phyloP scores from a whole-genome alignment of 306 rosid species.

The Cicer pinnatifidum region DNA sequence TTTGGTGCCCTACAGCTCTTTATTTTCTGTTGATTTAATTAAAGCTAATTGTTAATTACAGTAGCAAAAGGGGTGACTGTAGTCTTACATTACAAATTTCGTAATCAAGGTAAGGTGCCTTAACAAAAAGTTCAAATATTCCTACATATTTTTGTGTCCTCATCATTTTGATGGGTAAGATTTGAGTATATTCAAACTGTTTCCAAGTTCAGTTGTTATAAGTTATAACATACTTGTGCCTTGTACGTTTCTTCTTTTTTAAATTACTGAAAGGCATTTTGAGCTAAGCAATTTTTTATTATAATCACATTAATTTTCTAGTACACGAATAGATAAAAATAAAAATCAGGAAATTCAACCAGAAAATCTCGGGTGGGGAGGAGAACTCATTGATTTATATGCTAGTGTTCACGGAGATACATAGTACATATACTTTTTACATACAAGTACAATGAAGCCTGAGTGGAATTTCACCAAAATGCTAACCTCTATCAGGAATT shows the following conservation, averaged over 20 bases:
- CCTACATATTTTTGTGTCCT: slow-evolving; percentile 6
- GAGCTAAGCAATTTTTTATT: slow-evolving; percentile 19
- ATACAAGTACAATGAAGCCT: slow-evolving; percentile 48
- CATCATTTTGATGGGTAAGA: neutral
- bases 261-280: neutral
- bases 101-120: slow-evolving; percentile 12
- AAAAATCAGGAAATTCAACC: neutral
- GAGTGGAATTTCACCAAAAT: slow-evolving; percentile 50
- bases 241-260: slow-evolving; percentile 12
- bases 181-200: neutral
- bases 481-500: slow-evolving; percentile 39
- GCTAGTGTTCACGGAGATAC: slow-evolving; percentile 44
- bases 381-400: neutral
- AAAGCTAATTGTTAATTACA: slow-evolving; percentile 36
- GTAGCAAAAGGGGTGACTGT: slow-evolving; percentile 28
- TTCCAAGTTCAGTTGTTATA: neutral
- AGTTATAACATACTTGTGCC: neutral
- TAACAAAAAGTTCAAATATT: neutral
- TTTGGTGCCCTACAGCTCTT: slow-evolving; percentile 54
- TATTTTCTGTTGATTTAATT: slow-evolving; percentile 48
- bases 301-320: slow-evolving; percentile 10
- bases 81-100: slow-evolving; percentile 20
- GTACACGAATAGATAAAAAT: slow-evolving; percentile 19
- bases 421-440: slow-evolving; percentile 48
- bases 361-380: neutral